phyloP scores from a whole-genome alignment of 495 filamentous ascomycete species.

The Antarctomyces pellizariae region DNA sequence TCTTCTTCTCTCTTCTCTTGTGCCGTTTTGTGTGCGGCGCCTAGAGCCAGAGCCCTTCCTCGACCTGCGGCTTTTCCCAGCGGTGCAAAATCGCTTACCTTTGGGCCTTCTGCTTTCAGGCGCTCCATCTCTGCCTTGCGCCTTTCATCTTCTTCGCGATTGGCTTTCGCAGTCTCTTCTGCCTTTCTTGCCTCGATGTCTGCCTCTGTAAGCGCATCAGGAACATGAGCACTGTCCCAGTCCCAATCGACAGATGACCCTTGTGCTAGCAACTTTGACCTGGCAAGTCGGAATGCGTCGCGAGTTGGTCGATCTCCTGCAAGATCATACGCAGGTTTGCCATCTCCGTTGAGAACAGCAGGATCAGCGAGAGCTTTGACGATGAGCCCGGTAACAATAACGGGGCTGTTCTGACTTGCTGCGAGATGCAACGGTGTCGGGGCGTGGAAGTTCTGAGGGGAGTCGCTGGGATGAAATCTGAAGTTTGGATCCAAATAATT shows the following conservation, averaged over 20 bases:
- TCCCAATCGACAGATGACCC: slow-evolving; percentile 45
- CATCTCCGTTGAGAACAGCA: slow-evolving; percentile 38
- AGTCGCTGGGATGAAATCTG: slow-evolving; percentile 43
- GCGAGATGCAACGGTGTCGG: slow-evolving; percentile 76
- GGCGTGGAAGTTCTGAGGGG: slow-evolving; percentile 53
- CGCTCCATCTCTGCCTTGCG: slow-evolving; percentile 39
- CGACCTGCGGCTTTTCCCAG: slow-evolving; percentile 16
- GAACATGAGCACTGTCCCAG: slow-evolving; percentile 56
- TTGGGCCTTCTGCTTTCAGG: slow-evolving; percentile 26
- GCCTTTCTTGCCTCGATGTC: slow-evolving; percentile 47
- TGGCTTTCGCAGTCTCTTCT: slow-evolving; percentile 22
- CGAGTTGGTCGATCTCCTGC: slow-evolving; percentile 68
- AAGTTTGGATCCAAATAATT: slow-evolving; percentile 49
- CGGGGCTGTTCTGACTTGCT: slow-evolving; percentile 46
- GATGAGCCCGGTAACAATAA: slow-evolving; percentile 54
- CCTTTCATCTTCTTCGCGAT: slow-evolving; percentile 35
- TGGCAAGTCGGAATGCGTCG: slow-evolving; percentile 78
- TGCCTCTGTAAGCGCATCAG: slow-evolving; percentile 36
- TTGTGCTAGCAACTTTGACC: slow-evolving; percentile 62
- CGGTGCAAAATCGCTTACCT: slow-evolving; percentile 10
- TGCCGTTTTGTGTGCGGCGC: slow-evolving; percentile 35
- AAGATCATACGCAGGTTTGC: slow-evolving; percentile 64
- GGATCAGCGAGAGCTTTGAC: slow-evolving; percentile 56
- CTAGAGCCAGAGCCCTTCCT: slow-evolving; percentile 24
- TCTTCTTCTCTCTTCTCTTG: slow-evolving; percentile 65